phyloP scores from a whole-genome alignment of 495 filamentous ascomycete genomes.

The Chaetomium tenue region DNA sequence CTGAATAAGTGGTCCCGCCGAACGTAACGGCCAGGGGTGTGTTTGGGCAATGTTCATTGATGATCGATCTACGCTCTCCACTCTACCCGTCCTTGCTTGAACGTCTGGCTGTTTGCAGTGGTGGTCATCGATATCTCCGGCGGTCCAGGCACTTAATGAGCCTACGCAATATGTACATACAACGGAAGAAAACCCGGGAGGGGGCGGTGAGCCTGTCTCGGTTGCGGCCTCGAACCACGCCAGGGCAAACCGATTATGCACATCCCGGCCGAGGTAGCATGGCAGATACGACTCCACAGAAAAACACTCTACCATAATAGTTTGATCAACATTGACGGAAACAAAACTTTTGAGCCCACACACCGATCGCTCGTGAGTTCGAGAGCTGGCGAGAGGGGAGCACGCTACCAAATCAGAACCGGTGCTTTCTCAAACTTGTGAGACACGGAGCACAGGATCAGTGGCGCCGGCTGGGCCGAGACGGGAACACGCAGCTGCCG shows the following conservation, averaged over 20 bases:
- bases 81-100: too few species aligned
- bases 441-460: neutral
- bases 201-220: neutral
- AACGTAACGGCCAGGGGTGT: neutral
- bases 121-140: neutral
- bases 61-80: neutral
- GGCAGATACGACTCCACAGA: constrained; percentile 12
- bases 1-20: neutral
- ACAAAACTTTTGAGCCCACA: neutral
- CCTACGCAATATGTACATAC: neutral
- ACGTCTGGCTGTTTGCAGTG: neutral
- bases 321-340: constrained; percentile 3
- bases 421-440: neutral
- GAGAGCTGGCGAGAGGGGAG: too few species aligned
- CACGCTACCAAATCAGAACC: neutral
- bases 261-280: constrained; percentile 5
- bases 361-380: neutral
- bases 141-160: neutral
- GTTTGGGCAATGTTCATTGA: too few species aligned
- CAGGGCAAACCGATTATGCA: constrained; percentile 13
- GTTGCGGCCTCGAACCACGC: neutral
- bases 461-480: constrained; percentile 8
- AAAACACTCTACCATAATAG: neutral
- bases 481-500: constrained; percentile 19
- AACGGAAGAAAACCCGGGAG: neutral